Base-by-base conservation (phyloP, 768 basidiomycete species). In the Agrocybe praecox region DNA sequence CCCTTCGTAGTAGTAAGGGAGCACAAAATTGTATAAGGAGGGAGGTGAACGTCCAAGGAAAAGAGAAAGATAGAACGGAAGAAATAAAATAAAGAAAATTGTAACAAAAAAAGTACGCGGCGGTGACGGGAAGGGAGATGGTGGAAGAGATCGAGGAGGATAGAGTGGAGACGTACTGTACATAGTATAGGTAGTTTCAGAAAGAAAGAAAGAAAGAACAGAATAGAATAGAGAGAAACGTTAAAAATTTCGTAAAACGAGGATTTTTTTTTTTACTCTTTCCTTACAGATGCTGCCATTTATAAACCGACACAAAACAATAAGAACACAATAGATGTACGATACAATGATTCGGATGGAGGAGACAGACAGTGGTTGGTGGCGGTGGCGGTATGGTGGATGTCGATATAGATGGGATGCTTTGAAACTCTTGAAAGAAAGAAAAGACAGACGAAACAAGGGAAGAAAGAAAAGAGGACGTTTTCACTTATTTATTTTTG, bases 401-500 rank as follows among this genome's bases (percentile, higher is more conserved):
- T 43, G 53, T 49, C 49, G 42, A 44, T 23, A 54, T 32, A 45
- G 33, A 50, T 46, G 43, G 58, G 33, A 47, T 47, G 52, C 46
- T 19, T 42, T 40, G 45, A 26, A 52, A 58, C 32, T n/a, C n/a
- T n/a, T n/a, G 51, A 53, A 40, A 49, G 43, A 42, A 24, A 42
- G 23, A 45, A 29, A 15, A 44, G 45, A 46, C 46, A 46, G 21
- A 49, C 44, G 44, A 49, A 52, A 44, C 19, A 17, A 21, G 26
- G 32, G 10, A 43, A 40, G 40, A 48, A 43, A 14, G 57, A 21
- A 48, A 26, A 36, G 46, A 26, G 24, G 34, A 26, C 21, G 26
- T 52, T 70, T 65, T 80, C 62, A 14, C 12, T 40, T 40, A 40
- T 40, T 80, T 79, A 61, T 76, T 78, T 80, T 90, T 91, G 34